Base-by-base conservation (phyloP, 768 basidiomycete genomes). In the Lactarius sanguifluus region DNA sequence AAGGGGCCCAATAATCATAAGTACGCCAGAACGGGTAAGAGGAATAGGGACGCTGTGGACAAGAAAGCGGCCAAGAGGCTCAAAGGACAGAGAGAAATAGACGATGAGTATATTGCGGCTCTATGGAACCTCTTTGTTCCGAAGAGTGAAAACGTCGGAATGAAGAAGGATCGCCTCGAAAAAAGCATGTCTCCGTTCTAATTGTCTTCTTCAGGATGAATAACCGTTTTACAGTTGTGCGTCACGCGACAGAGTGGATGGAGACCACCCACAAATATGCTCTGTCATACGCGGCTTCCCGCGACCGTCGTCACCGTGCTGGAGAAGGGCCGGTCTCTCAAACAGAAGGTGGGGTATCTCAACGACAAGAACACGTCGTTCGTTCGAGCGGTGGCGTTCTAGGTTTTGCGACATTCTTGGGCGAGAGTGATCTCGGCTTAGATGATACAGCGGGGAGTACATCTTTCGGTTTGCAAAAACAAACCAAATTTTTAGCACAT, bases 91-190 rank as follows among this genome's bases (percentile, higher is more conserved):
- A 66, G 65, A 30, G 20, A 25, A n/a, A 38, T 25, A 6, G 61
- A 66, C 38, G 55, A 62, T 16, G 50, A 62, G 4, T n/a, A 52
- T n/a, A 66, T 62, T 38, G 18, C 41, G 8, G 47, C 38, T 52
- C 61, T 66, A 18, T 66, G 15, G 30, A 28, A 34, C 5, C 12
- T 66, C n/a, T 62, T 66, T 25, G 65, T 66, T 16, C 65, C 65
- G 2, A 10, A 30, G 3, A 38, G 25, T 0, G 50, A 36, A 6
- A 18, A 28, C 30, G 23, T 50, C n/a, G 62, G 28, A 30, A 54
- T 41, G 47, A 66, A 66, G 65, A 66, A 66, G 57, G 50, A 66
- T 16, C 61, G 65, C 15, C 65, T 66, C 41, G 18, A n/a, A 38
- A 58, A 23, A 16, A 62, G 65, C 62, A 20, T 32, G 65, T 30